Conservation (phyloP, 345 rosid genomes). For the Abelmoschus esculentus region DNA sequence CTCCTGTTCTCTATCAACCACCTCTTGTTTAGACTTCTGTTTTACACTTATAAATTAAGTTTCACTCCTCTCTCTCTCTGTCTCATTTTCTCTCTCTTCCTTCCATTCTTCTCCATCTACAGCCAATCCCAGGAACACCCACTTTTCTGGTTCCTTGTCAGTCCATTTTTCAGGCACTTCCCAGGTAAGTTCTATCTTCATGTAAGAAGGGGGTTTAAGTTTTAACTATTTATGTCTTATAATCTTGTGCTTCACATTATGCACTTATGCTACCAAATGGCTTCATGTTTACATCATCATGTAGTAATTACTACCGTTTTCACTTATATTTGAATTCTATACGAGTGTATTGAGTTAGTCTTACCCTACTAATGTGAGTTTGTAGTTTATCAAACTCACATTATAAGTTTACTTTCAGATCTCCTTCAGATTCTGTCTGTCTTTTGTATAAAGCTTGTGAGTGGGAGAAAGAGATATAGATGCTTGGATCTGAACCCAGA, state of each 20-base stretch:
- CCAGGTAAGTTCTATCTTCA: conserved; percentile 25
- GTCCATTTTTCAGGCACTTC: conserved; percentile 18
- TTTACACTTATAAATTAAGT: conserved; percentile 1
- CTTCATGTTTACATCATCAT: background rate
- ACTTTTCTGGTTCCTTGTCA: conserved; percentile 14
- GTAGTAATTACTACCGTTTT: background rate
- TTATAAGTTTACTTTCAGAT: background rate
- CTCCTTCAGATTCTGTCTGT: background rate
- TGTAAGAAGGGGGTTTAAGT: no score
- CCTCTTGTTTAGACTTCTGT: background rate
- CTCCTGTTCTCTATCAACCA: conserved; percentile 4
- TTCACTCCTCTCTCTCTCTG: background rate
- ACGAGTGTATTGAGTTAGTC: background rate
- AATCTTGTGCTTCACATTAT: conserved; percentile 1
- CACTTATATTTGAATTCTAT: background rate
- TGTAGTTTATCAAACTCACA: background rate
- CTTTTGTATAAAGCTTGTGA: background rate
- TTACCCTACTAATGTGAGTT: no score
- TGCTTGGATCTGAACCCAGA: background rate
- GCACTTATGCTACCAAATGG: background rate
- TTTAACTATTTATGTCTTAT: no score
- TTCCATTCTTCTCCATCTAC: background rate
- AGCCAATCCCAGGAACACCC: conserved; percentile 6
- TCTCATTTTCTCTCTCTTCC: background rate
- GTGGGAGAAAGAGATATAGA: background rate